Base-by-base conservation (phyloP, 805 yeast genomes). In the Ogataea pini region DNA sequence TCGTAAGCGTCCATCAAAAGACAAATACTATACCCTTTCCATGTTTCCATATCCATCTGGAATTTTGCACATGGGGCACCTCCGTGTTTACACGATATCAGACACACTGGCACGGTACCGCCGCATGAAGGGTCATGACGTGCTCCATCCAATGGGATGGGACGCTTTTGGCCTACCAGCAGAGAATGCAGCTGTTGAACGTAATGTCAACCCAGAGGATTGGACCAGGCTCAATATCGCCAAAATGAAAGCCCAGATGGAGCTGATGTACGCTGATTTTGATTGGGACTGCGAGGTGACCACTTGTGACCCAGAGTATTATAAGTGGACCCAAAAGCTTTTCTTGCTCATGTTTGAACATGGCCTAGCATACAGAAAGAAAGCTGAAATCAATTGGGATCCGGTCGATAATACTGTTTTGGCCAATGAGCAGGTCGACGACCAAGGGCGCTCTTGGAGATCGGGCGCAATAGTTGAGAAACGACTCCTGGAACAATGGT, bases 41-140 rank as follows among this genome's bases (percentile, higher is more conserved):
- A 88, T 87, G 96, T 92, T 94, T 62, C 99, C 99, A 1, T 94
- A 94, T 59, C 99, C 99, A 1, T 89, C 97, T 0, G 99, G 99
- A 1, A 76, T 77, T 50, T 75, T 94, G 4, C 99, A 94, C 62
- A 82, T 94, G 78, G 99, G 99, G 0, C 99, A 94, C 67, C 75
- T 91, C 37, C 73, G 99, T 45, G 99, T 94, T 0, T 94, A 88
- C 66, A 86, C 97, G 0, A 89, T 94, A 25, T 82, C 91, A 57
- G 99, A 94, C 65, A 85, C 83, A 2, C 63, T 94, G 33, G 78
- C 96, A 1, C 72, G 98, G 55, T 92, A 79, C 65, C 79, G 88
- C 55, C 73, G 94, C 54, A 76, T 88, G 68, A 79, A 77, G 43
- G 97, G 97, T 1, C 78, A 75, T 56, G 70, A 82, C 32, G 96